phyloP scores from a whole-genome alignment of 345 rosid genomes.

The Sisymbrium irio region DNA sequence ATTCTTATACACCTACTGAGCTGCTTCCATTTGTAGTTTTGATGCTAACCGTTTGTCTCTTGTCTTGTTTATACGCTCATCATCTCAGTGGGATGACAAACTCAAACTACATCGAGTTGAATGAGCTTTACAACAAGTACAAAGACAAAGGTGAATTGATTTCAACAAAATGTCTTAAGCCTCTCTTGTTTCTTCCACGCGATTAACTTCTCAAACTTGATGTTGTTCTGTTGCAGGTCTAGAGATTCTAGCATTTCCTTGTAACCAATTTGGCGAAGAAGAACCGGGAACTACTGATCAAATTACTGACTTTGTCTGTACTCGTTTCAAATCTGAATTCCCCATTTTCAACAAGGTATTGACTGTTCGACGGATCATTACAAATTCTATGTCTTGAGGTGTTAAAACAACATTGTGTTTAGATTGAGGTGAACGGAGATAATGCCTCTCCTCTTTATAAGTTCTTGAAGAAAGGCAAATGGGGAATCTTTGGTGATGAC shows the following conservation, averaged over 20 bases:
- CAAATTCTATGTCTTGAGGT: neutral
- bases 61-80: slow-evolving; percentile 1
- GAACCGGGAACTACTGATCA: slow-evolving; percentile 76
- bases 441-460: slow-evolving; percentile 69
- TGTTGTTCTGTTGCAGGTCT: slow-evolving; percentile 46
- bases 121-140: slow-evolving; percentile 67
- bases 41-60: neutral
- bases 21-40: neutral
- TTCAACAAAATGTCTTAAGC: neutral
- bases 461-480: slow-evolving; percentile 79
- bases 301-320: slow-evolving; percentile 67
- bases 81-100: slow-evolving; percentile 76
- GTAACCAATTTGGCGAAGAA: slow-evolving; percentile 88
- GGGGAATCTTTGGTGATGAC: slow-evolving; percentile 77
- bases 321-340: slow-evolving; percentile 78
- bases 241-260: slow-evolving; percentile 85
- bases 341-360: slow-evolving; percentile 76
- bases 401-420: neutral
- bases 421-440: slow-evolving; percentile 88
- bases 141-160: slow-evolving; percentile 61
- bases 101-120: slow-evolving; percentile 78
- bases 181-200: neutral
- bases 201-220: neutral
- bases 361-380: neutral
- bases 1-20: neutral